Evolutionary conservation across 306 rosid species (phyloP), one percentile per base, ranked within the genome.

Genomic region (Begonia fuchsioides): DNA sequence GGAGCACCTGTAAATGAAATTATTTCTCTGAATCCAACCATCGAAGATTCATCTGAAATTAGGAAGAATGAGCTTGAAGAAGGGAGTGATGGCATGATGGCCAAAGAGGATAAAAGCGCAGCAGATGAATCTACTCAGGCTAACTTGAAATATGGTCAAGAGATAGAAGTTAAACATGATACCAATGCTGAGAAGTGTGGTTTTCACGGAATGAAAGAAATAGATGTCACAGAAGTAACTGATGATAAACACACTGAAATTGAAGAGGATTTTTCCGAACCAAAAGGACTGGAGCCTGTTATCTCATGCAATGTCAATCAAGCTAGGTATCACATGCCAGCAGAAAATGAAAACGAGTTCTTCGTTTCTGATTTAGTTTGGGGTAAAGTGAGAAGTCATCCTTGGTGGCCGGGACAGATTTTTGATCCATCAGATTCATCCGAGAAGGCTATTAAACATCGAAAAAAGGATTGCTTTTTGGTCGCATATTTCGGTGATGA

Each of bases 331-430:
- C 71, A 49, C 35, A 64, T 80, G 68, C 93, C 79, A 44, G 56
- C 20, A 19, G 94, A 78, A 73, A 62, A 68, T 57, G 90, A 84
- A 67, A 77, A 68, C 32, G 73, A 68, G 44, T 74, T 78, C 61
- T 70, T 82, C 60, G 78, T 71, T 32, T 80, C 92, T 39, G 94
- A 90, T 71, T 68, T 90, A 67, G 97, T 90, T 50, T 90, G 97
- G 97, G 94, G 94, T 45, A 90, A 90, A 71, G 94, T 90, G 44
- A 90, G 83, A 76, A 84, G 97, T 66, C 97, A 90, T 62, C 95
- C 97, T 45, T 90, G 97, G 97, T 90, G 95, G 97, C 97, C 97
- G 35, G 97, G 97, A 20, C 97, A 90, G 75, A 79, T 90, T 57
- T 90, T 85, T 77, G 92, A 84, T 60, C 83, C 80, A 15, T 72